Base-by-base conservation (phyloP, 1,139 yeast genomes). In the Debaryomycetaceae sp. region DNA sequence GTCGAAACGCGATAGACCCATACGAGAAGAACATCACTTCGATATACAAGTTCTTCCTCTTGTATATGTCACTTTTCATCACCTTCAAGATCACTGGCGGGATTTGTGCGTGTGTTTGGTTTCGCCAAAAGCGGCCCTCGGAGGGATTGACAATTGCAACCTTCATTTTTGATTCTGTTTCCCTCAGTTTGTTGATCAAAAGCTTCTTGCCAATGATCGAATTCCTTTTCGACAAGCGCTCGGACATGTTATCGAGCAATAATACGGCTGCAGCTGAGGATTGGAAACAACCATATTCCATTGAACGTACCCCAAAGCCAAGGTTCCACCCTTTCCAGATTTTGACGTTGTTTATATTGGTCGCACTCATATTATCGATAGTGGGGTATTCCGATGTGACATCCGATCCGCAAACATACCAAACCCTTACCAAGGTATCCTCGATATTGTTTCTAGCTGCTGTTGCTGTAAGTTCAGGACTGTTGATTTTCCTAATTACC, bases 81-180 rank as follows among this genome's bases (percentile, higher is more conserved):
- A 6, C 30, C 4, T 32, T 36, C 19, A 49, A 49, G 34, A 23
- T 44, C 3, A 43, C 37, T 4, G 55, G 55, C 10, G 54, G 49
- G 13, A 34, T 44, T 21, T 35, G 43, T 17, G 42, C 42, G 8
- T 25, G 41, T 18, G 31, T 48, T 4, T 27, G 38, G 13, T 30
- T 46, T 11, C 31, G 39, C 5, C 26, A 27, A 7, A 13, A 20
- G 11, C 18, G 24, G 2, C 38, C 40, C 13, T 36, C 35, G 24
- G 11, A 16, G 12, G 36, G 39, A 3, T 23, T 43, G 8, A 41
- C 37, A 18, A 45, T 44, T 30, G 50, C 46, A 4, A 36, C 53
- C 2, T 49, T 44, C 25, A 32, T 45, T 13, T 43, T 46, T 22
- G 51, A 49, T 29, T 37, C 45, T 8, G 34, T 45, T 16, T 42